Base-by-base conservation (phyloP, 768 basidiomycete species). In the Leccinum incarnatum region DNA sequence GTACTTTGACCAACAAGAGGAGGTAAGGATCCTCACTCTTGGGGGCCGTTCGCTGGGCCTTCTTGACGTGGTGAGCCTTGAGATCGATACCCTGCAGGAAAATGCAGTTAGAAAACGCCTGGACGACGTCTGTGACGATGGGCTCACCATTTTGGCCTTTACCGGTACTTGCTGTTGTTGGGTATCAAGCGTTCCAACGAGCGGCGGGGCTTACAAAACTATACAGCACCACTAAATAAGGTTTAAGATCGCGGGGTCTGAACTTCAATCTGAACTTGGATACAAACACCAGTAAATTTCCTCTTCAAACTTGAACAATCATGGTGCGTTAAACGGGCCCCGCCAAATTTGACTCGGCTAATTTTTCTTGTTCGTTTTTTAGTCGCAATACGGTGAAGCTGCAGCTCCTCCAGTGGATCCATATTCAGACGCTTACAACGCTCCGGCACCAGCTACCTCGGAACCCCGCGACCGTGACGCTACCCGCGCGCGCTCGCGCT, bases 11-110 rank as follows among this genome's bases (percentile, higher is more conserved):
- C 62, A 99, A 88, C 70, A 98, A 85, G 70, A 97, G 87, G 69
- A 99, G 86, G 81, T 99, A 98, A 17, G 96, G 96, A 78, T 99
- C 97, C 90, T 98, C 93, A 76, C 93, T 96, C 83, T 92, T 93
- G 75, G 97, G 97, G 63, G 93, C 93, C 67, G 91, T 90, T 64
- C 97, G 88, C 72, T 85, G 80, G 68, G 95, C 87, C 85, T 97
- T 98, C 88, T 91, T 96, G 87, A 97, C 95, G 87, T 99, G 96
- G 84, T 98, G 96, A 77, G 82, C 80, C 76, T 83, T 82, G 78
- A 98, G 85, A 80, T 97, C 95, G 78, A 97, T 96, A 88, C 94
- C 95, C 95, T 93, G 74, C 49, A 60, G 23, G 17, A 1, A 1
- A 47, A 36, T 25, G 23, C 54, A 49, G 45, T 72, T 49, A 66